Evolutionary conservation across 495 filamentous ascomycete genomes (phyloP).

Genomic region (Aspergillus indologenus): DNA sequence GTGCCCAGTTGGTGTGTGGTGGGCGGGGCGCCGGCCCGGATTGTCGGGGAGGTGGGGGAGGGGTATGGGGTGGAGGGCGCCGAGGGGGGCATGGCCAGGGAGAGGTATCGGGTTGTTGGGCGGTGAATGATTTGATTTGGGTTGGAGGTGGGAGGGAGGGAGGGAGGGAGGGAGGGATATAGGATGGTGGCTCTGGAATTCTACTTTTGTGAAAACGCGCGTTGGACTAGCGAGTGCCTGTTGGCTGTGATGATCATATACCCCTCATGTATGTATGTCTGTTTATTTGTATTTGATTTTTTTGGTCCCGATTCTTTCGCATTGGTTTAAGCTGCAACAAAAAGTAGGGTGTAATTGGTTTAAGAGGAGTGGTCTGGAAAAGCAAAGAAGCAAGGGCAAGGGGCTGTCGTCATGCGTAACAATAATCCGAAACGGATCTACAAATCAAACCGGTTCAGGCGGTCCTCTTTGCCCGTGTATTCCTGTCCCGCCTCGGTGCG

Average conservation of each 20-base stretch:
- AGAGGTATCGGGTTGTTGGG: slow-evolving; percentile 46
- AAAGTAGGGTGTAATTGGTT: neutral
- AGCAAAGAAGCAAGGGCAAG: no score
- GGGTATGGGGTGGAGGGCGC: slow-evolving; percentile 61
- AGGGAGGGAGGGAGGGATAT: neutral
- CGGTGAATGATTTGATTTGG: slow-evolving; percentile 16
- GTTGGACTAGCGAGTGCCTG: no score
- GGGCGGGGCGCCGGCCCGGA: slow-evolving; percentile 72
- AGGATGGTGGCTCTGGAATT: slow-evolving; percentile 6
- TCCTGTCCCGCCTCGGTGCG: slow-evolving; percentile 60
- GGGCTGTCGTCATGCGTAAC: neutral
- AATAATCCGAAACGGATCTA: neutral
- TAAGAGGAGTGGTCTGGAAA: neutral
- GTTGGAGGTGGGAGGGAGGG: neutral
- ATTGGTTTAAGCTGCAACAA: neutral
- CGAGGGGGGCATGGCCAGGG: slow-evolving; percentile 45
- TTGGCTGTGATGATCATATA: slow-evolving; percentile 12
- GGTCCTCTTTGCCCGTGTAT: slow-evolving; percentile 59
- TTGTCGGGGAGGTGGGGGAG: slow-evolving; percentile 83
- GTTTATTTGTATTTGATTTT: neutral
- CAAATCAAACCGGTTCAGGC: slow-evolving; percentile 40
- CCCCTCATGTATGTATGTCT: slow-evolving; percentile 1
- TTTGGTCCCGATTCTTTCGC: no score
- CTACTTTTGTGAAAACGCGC: no score
- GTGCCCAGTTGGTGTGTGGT: slow-evolving; percentile 87